Evolutionary conservation across 805 yeast species (phyloP).

Genomic region (Wickerhamiella nectarea): DNA sequence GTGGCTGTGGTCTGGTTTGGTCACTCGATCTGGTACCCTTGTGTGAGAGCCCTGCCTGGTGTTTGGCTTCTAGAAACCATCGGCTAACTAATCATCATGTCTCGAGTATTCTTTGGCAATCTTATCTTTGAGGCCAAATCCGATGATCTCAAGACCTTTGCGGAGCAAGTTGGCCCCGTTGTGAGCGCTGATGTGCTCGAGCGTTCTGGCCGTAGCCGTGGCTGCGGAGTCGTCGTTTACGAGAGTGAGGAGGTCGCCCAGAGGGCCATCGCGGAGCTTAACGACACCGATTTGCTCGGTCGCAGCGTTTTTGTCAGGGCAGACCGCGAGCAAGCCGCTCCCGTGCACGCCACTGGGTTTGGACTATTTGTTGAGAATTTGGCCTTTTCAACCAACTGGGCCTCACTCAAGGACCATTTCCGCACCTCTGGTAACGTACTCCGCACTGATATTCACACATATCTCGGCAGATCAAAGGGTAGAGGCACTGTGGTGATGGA

Average conservation of each 20-base stretch:
- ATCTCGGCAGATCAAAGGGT: slow-evolving; percentile 71
- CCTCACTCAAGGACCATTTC: slow-evolving; percentile 72
- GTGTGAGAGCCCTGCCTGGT: too few species aligned
- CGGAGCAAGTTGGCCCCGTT: slow-evolving; percentile 42
- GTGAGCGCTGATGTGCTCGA: slow-evolving; percentile 71
- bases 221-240: slow-evolving; percentile 61
- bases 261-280: slow-evolving; percentile 55
- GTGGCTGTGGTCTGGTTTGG: too few species aligned
- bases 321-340: slow-evolving; percentile 35
- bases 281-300: slow-evolving; percentile 51
- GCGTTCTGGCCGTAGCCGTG: slow-evolving; percentile 57
- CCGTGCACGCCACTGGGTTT: slow-evolving; percentile 1
- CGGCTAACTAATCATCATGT: background rate
- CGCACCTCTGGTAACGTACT: slow-evolving; percentile 61
- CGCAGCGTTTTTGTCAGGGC: slow-evolving; percentile 83
- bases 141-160: slow-evolving; percentile 29
- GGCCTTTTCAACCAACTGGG: slow-evolving; percentile 76
- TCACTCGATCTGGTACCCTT: too few species aligned
- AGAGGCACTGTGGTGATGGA: slow-evolving; percentile 68
- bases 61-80: too few species aligned
- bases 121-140: slow-evolving; percentile 28
- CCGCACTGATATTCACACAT: slow-evolving; percentile 65
- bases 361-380: slow-evolving; percentile 58
- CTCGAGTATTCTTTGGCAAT: slow-evolving; percentile 33
- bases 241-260: slow-evolving; percentile 48